Evolutionary conservation across 2,329 filamentous ascomycete species (phyloP).

Genomic region (Monosporascus sp.): DNA sequence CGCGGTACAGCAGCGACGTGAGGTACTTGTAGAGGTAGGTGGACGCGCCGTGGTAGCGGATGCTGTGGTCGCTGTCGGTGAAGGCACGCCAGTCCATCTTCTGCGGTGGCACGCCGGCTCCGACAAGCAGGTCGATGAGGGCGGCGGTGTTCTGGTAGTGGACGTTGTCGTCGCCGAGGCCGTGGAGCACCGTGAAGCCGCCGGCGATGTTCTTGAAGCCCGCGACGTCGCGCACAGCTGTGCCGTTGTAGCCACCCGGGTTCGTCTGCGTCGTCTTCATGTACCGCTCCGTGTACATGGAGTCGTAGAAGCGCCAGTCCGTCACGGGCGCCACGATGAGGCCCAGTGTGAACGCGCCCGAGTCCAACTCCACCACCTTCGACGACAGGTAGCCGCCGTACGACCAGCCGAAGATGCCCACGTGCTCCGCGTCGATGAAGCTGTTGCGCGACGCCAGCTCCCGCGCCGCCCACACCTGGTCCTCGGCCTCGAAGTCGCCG

Average conservation of each 20-base stretch:
- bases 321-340: constrained; percentile 61
- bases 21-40: constrained; percentile 58
- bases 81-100: constrained; percentile 61
- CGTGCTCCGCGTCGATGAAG: constrained; percentile 53
- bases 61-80: constrained; percentile 60
- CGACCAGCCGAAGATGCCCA: constrained; percentile 66
- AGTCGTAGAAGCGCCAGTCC: constrained; percentile 68
- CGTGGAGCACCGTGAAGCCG: constrained; percentile 58
- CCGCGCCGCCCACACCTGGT: constrained; percentile 63
- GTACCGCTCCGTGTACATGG: constrained; percentile 67
- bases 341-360: constrained; percentile 56
- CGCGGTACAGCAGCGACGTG: constrained; percentile 54
- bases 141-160: constrained; percentile 64
- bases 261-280: constrained; percentile 60
- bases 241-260: constrained; percentile 53
- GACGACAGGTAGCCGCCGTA: constrained; percentile 62
- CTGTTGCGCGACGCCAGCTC: constrained; percentile 43
- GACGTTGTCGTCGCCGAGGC: constrained; percentile 66
- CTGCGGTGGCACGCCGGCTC: constrained; percentile 50
- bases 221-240: constrained; percentile 50
- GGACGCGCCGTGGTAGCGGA: constrained; percentile 50
- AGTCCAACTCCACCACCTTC: constrained; percentile 60
- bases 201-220: constrained; percentile 61
- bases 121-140: constrained; percentile 56
- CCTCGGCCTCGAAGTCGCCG: constrained; percentile 57